Evolutionary conservation across 495 filamentous ascomycete species (phyloP), one percentile per base, ranked within the genome.

Genomic region (Tricharina praecox): DNA sequence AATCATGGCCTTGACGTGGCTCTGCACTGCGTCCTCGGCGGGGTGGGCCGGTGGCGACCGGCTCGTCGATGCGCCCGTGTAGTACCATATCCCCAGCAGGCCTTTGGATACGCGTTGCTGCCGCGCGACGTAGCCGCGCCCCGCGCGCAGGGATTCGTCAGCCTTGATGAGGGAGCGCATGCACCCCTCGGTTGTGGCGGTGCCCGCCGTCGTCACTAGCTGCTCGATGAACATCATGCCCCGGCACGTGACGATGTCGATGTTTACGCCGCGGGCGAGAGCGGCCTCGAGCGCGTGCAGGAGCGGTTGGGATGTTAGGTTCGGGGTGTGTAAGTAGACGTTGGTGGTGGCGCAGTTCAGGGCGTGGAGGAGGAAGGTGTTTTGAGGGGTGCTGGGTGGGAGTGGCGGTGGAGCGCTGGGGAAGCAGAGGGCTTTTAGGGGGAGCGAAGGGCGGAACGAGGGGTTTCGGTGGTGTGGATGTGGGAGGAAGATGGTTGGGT

Each of bases 141-240:
- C 13, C 13, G 5, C 7, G 7, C 28, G 10, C 2, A 40, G 15
- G 13, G 2, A 11, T 13, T 30, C 11, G 19, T n/a, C n/a, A 24
- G 25, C 61, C 25, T 64, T 62, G 8, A 74, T 60, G 0, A 85
- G 64, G 20, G 66, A 68, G 39, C 62, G 62, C 4, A 85, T 51
- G 39, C 71, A 76, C 39, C 69, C 64, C 23, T 70, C 65, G 0
- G 81, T 83, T 2, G 70, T 76, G 0, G 75, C 56, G 33, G 35
- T 35, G 5, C 35, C 49, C 16, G 44, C 77, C 0, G 78, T 76
- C 0, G 81, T 85, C 33, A 77, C 59, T 13, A 85, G 64, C 61
- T 85, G 81, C 59, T 85, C 81, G 5, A 83, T 54, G 11, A 77
- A 33, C 81, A 86, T 85, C 66, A 85, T 75, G 18, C 66, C 64